These are phyloP conservation scores for Mycena galericulata DNA, from an alignment of 768 basidiomycete species.

Conservation along the genomic window DNA sequence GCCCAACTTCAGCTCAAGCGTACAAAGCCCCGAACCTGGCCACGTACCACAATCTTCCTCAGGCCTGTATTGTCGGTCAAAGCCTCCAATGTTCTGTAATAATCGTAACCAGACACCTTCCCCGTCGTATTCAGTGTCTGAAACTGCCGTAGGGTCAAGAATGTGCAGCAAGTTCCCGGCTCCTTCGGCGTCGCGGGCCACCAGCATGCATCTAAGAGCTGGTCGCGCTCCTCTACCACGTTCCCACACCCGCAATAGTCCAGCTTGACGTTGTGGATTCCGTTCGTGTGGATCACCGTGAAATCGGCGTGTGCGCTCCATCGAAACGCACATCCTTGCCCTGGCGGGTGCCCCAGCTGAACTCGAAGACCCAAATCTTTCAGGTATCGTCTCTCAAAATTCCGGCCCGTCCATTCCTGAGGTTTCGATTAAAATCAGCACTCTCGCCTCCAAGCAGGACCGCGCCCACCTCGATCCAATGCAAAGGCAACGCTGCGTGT, in stretches of 20 bases:
- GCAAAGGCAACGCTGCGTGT: background rate
- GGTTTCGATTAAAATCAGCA: background rate
- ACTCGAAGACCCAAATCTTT: background rate
- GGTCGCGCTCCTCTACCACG: slow-evolving; percentile 37
- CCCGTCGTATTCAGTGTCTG: slow-evolving; percentile 45
- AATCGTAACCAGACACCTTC: background rate
- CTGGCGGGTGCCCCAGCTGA: background rate
- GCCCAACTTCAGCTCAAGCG: too few species aligned
- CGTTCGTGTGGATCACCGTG: too few species aligned
- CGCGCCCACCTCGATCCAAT: background rate
- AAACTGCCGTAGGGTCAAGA: slow-evolving; percentile 43
- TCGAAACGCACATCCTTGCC: too few species aligned
- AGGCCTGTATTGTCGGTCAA: too few species aligned
- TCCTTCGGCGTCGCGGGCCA: too few species aligned
- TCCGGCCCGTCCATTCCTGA: background rate
- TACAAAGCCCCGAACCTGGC: too few species aligned
- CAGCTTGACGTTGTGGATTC: slow-evolving; percentile 41
- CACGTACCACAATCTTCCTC: background rate
- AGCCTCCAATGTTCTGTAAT: background rate
- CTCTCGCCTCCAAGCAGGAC: too few species aligned
- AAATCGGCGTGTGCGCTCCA: too few species aligned
- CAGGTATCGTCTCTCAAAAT: background rate
- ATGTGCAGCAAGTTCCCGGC: slow-evolving; percentile 46
- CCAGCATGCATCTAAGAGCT: slow-evolving; percentile 50
- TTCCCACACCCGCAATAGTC: slow-evolving; percentile 46